Percentiles rank a stretch among this genome's conserved stretches.
Evolutionary conservation across 1,139 yeast species (phyloP).

Genomic region (Geotrichum siamense): DNA sequence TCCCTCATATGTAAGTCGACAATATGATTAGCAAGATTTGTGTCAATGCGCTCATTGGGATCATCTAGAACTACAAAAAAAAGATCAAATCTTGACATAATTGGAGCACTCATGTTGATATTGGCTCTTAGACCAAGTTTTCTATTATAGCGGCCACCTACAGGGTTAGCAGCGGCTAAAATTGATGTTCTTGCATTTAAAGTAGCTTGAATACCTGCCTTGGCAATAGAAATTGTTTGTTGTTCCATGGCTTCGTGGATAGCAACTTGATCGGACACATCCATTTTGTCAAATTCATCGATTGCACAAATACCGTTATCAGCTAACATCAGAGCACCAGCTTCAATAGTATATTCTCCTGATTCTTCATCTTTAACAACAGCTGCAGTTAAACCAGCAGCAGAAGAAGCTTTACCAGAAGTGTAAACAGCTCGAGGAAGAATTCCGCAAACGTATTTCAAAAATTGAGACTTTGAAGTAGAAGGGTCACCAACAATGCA

Average conservation of each 20-base stretch:
- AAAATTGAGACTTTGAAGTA: constrained; percentile 91
- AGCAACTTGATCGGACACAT: constrained; percentile 90
- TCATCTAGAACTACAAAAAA: constrained; percentile 94
- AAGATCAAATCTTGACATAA: constrained; percentile 95
- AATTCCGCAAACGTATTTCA: constrained; percentile 87
- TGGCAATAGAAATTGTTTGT: constrained; percentile 95
- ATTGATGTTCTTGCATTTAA: constrained; percentile 93
- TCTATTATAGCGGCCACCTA: constrained; percentile 90
- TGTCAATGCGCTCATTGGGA: constrained; percentile 84
- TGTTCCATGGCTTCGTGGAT: constrained; percentile 99
- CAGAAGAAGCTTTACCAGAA: constrained; percentile 97
- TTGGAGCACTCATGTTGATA: constrained; percentile 97
- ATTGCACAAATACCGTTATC: constrained; percentile 98
- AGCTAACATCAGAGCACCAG: constrained; percentile 98
- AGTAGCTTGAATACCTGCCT: constrained; percentile 98
- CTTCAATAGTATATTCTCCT: constrained; percentile 95
- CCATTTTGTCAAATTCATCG: constrained; percentile 99
- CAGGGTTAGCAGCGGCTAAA: constrained; percentile 95
- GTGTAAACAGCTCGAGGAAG: constrained; percentile 95
- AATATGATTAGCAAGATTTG: constrained; percentile 85
- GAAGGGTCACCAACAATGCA: constrained; percentile 99
- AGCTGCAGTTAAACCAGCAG: constrained; percentile 98
- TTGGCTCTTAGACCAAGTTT: constrained; percentile 79
- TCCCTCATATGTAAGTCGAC: constrained; percentile 87
- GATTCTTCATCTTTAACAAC: constrained; percentile 97